A percentile compares a stretch with the other conserved stretches of the same genome.
Evolutionary conservation across 176 grass and related monocot species (phyloP).

Genomic region (Aegilops bicornis): DNA sequence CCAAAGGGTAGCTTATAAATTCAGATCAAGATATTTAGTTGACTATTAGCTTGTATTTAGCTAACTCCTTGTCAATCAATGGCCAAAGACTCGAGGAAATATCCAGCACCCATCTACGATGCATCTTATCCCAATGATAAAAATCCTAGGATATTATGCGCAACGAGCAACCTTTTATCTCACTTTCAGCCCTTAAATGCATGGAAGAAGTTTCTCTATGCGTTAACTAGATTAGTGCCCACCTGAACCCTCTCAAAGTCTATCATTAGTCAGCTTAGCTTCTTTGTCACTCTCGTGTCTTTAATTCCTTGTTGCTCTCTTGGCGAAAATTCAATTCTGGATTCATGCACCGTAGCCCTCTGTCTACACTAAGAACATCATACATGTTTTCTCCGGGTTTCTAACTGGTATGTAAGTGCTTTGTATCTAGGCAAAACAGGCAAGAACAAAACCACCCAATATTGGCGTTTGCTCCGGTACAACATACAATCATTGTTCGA

Average conservation of each 20-base stretch:
- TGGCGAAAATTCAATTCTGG: neutral
- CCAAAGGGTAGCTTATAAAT: neutral
- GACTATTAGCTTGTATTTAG: neutral
- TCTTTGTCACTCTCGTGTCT: neutral
- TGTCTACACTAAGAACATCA: neutral
- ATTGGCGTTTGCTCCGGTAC: neutral
- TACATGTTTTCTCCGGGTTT: neutral
- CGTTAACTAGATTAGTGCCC: slow-evolving; percentile 17
- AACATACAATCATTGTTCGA: neutral
- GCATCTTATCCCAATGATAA: slow-evolving; percentile 1
- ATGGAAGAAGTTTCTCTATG: slow-evolving; percentile 2
- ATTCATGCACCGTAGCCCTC: slow-evolving; percentile 11
- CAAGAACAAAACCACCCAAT: neutral
- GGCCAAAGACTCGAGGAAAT: neutral
- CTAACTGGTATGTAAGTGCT: neutral
- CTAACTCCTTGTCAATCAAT: slow-evolving; percentile 7
- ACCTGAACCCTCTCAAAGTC: slow-evolving; percentile 21
- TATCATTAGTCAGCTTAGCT: neutral
- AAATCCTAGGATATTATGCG: slow-evolving; percentile 3
- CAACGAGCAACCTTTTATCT: slow-evolving; percentile 7
- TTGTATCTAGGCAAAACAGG: neutral
- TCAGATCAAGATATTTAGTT: neutral
- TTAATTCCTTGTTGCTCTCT: neutral
- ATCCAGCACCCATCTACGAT: neutral
- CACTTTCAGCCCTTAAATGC: slow-evolving; percentile 30